phyloP scores from a whole-genome alignment of 176 grass and related monocot genomes.

The Hordeum marinum region DNA sequence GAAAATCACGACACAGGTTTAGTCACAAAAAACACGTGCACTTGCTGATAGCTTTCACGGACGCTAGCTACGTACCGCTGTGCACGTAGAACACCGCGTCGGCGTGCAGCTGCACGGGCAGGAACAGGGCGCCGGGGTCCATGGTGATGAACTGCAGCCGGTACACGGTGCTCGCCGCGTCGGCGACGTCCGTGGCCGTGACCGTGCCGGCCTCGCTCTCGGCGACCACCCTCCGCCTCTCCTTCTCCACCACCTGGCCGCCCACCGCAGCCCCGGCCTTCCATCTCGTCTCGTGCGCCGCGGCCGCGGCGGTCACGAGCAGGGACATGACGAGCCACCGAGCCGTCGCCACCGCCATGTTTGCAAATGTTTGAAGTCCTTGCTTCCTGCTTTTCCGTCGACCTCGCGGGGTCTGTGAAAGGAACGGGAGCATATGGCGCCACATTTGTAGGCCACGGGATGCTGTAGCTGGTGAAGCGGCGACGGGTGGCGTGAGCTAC shows the following conservation, averaged over 20 bases:
- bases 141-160: constrained; percentile 85
- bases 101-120: constrained; percentile 70
- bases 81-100: constrained; percentile 88
- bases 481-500: constrained; percentile 17
- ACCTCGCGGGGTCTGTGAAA: background rate
- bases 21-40: background rate
- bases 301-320: background rate
- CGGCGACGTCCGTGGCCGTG: constrained; percentile 58
- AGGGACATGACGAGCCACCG: constrained; percentile 26
- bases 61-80: constrained; percentile 37
- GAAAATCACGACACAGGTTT: background rate
- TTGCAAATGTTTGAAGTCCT: background rate
- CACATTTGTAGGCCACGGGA: constrained; percentile 30
- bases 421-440: background rate
- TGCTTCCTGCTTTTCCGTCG: background rate
- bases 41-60: background rate
- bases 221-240: constrained; percentile 44
- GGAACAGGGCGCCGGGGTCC: constrained; percentile 72
- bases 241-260: constrained; percentile 47
- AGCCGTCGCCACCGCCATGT: background rate
- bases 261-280: background rate
- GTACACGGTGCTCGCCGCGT: constrained; percentile 39
- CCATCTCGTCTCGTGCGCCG: constrained; percentile 16
- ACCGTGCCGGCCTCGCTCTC: constrained; percentile 53
- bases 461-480: background rate